These are phyloP conservation scores for Cladobotryum protrusum DNA, from an alignment of 2,329 filamentous ascomycete genomes.

Conservation along the genomic window DNA sequence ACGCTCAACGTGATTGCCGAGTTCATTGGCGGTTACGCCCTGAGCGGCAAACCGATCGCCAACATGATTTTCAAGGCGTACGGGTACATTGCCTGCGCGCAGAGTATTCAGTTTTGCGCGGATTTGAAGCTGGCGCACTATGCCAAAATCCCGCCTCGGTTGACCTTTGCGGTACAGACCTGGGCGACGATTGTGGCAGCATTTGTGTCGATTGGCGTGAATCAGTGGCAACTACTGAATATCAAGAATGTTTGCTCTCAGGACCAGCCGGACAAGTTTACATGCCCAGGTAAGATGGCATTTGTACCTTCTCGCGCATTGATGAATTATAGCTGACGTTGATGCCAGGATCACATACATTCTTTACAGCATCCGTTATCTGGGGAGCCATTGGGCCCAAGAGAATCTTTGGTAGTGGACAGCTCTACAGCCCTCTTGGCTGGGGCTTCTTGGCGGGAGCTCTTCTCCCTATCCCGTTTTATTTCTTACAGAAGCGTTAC, in stretches of 20 bases:
- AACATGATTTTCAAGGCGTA: conserved; percentile 70
- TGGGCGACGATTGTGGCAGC: conserved; percentile 48
- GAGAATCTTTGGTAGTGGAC: conserved; percentile 46
- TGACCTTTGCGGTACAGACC: conserved; percentile 49
- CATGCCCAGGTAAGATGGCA: conserved; percentile 36
- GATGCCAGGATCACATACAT: conserved; percentile 37
- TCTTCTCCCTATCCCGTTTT: conserved; percentile 16
- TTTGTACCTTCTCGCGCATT: too few species aligned
- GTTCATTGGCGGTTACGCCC: conserved; percentile 60
- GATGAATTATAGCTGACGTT: too few species aligned
- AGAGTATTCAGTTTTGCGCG: conserved; percentile 52
- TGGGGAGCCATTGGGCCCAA: conserved; percentile 63
- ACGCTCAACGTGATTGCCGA: conserved; percentile 61
- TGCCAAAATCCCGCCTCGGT: conserved; percentile 50
- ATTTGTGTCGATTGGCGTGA: conserved; percentile 51
- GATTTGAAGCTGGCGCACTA: conserved; percentile 60
- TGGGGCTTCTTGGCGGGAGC: conserved; percentile 17
- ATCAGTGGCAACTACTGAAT: conserved; percentile 51
- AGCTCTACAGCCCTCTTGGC: conserved; percentile 15
- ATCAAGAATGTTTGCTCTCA: conserved; percentile 53
- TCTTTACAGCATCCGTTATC: conserved; percentile 58
- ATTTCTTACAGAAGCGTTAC: conserved; percentile 16
- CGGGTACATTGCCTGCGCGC: conserved; percentile 55
- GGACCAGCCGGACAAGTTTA: conserved; percentile 45
- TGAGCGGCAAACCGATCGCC: conserved; percentile 56